These are phyloP conservation scores for Yarrowia porcina DNA, from an alignment of 805 yeast species.

Conservation along the genomic window DNA sequence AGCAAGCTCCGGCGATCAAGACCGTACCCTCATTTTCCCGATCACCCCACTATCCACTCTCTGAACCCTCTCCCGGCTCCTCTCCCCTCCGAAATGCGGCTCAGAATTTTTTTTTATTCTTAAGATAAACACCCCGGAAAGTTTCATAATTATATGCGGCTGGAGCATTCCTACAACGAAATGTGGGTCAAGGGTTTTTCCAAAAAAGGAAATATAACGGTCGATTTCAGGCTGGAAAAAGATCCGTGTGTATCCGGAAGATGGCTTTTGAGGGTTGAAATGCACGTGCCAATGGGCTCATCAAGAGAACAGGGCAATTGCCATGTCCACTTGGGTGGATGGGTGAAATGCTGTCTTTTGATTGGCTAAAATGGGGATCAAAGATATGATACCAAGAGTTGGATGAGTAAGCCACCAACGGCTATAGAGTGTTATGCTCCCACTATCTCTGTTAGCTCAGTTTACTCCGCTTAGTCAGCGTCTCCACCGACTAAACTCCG, in stretches of 20 bases:
- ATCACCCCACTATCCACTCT: background rate
- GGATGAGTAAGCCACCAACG: too few species aligned
- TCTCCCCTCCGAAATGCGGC: background rate
- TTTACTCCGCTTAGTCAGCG: too few species aligned
- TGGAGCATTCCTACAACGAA: background rate
- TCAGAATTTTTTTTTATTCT: background rate
- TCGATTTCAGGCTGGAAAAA: background rate
- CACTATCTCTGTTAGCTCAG: too few species aligned
- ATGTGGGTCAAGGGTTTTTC: background rate
- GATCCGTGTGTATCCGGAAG: conserved; percentile 13
- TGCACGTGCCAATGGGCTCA: background rate
- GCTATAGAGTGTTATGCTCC: too few species aligned
- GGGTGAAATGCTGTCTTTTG: background rate
- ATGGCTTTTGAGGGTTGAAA: background rate
- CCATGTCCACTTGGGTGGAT: background rate
- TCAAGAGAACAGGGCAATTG: background rate
- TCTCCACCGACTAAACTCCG: too few species aligned
- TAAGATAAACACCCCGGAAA: background rate
- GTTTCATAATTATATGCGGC: background rate
- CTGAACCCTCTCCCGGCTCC: background rate
- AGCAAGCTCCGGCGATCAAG: too few species aligned
- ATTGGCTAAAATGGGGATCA: too few species aligned
- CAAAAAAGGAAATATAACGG: background rate
- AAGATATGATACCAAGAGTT: too few species aligned
- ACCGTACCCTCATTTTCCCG: background rate